Base-by-base conservation (phyloP, 352 stramenopile species). In the Globisporangium irregulare region DNA sequence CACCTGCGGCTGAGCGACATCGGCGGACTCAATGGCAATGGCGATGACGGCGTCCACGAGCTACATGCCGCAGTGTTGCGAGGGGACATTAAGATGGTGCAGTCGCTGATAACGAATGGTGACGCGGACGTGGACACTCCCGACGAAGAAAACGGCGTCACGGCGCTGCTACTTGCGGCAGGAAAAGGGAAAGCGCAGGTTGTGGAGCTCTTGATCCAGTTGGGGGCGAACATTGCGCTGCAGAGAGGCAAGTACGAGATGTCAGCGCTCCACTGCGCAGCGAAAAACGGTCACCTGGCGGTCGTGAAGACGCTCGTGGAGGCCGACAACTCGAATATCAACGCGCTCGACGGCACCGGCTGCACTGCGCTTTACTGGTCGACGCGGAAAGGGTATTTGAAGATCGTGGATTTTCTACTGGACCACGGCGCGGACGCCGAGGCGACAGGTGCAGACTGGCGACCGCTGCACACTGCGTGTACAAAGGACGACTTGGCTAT, bases 111-210 rank as follows among this genome's bases (percentile, higher is more conserved):
- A 5, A 54, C 27, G 10, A 69, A 34, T 14, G 62, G 62, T 10
- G 66, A 69, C 3, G 58, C 60, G 0, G 36, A 73, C 29, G 54
- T 77, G 3, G 71, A 76, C 38, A 46, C 43, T 1, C 61, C 36
- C 0, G 65, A 67, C 9, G 32, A 29, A n/a, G 46, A 48, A 34
- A 59, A 70, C 3, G 58, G 58, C 38, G 51, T 54, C 9, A 73
- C 68, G 18, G 62, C 68, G 22, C 63, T 73, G 46, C 68, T 66
- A 22, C 59, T 73, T n/a, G 68, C 68, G 2, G 62, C 68, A 15
- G 54, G 32, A 3, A 70, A 69, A 38, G 68, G 68, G 22, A 55
- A 61, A 9, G 38, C 15, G 27, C 43, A 51, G 24, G 55, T 73
- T 24, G 62, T 73, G 6, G 46, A 69, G 55, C 54, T 64, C 46